Evolutionary conservation across 805 yeast species (phyloP), one percentile per base, ranked within the genome.

Genomic region (Ogataea zsoltii): DNA sequence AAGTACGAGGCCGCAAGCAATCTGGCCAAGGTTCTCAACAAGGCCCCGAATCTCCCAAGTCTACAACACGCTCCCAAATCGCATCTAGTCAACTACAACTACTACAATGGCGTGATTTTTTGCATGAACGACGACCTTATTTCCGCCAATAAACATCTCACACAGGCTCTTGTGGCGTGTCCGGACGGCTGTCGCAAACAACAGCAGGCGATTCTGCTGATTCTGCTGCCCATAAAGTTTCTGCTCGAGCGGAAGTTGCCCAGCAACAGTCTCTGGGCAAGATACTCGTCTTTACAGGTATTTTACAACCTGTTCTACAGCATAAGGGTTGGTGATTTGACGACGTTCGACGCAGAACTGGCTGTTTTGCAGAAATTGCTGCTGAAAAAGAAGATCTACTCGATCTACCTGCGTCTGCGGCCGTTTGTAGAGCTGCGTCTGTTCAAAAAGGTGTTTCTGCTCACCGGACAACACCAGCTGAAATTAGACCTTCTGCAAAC

Each of bases 1-100:
- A 86, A 85, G 57, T 70, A 77, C 32, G 89, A 88, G 54, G 74
- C 88, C 61, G 89, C 92, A 28, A 81, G 80, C 54, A 83, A 86
- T 41, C 72, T 88, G 50, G 82, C 86, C 47, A 82, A 82, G 38
- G 96, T 87, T 1, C 66, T 88, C 28, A 72, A 70, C 25, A 77
- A 83, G 12, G 74, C 82, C 37, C 63, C 71, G 16, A 77, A 77
- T 38, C 64, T 85, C 37, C 92, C 92, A 0, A 57, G 68, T 7
- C 54, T 80, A 33, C 57, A 66, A 3, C 38, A 55, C 11, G 71
- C 70, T 13, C 75, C 76, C n/a, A 72, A 70, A 41, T 61, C 77
- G 0, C 84, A 83, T 41, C 71, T 79, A 3, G 78, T 83, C 31
- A 74, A 79, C 2, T 88, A 80, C 61, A 67, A 80, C 39, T 90